Percentiles rank a stretch among this genome's conserved stretches.
Evolutionary conservation across 306 rosid genomes (phyloP).

Genomic region (Trifolium fragiferum): DNA sequence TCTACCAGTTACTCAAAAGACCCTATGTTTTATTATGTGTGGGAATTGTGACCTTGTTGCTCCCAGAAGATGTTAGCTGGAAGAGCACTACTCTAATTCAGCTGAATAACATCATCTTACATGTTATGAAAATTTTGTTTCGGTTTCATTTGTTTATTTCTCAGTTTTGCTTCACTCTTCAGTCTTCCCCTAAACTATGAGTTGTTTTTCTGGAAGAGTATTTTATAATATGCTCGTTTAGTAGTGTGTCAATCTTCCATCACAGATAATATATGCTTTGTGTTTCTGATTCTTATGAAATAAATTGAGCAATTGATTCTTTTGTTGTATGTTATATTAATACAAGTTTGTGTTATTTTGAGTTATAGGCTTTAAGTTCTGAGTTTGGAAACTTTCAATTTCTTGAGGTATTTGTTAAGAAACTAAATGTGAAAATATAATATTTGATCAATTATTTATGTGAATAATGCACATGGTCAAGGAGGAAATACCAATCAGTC

Average conservation of each 20-base stretch:
- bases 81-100: conserved; percentile 67
- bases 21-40: conserved; percentile 60
- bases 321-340: neutral
- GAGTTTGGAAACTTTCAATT: conserved; percentile 16
- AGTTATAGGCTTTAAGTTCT: conserved; percentile 18
- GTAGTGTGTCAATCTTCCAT: conserved; percentile 10
- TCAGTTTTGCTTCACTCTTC: conserved; percentile 4
- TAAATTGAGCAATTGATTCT: conserved; percentile 10
- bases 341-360: neutral
- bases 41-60: conserved; percentile 51
- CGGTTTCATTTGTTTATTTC: conserved; percentile 34
- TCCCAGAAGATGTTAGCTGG: conserved; percentile 78
- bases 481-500: no score
- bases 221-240: conserved; percentile 8
- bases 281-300: conserved; percentile 17
- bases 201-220: neutral
- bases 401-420: no score
- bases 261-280: conserved; percentile 20
- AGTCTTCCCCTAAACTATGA: neutral
- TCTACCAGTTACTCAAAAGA: conserved; percentile 72
- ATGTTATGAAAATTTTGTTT: conserved; percentile 63
- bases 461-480: no score
- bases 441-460: no score
- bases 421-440: no score
- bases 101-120: conserved; percentile 75